Evolutionary conservation across 345 rosid species (phyloP).

Genomic region (Gossypium mustelinum): DNA sequence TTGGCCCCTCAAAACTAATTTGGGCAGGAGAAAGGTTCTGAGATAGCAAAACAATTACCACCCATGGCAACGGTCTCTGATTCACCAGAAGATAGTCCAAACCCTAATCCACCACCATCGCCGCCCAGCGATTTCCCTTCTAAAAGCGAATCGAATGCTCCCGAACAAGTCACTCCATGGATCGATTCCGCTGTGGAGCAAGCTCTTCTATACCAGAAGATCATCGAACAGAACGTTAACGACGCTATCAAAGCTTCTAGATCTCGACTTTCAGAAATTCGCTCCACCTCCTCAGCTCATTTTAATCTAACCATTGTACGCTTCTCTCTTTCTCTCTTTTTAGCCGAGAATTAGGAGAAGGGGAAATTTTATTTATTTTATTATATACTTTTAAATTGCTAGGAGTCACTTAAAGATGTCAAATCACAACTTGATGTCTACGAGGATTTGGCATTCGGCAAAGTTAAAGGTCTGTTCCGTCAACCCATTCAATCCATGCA

Average conservation of each 20-base stretch:
- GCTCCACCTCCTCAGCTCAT: slow-evolving; percentile 9
- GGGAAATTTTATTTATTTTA: not conserved
- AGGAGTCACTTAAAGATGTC: slow-evolving; percentile 56
- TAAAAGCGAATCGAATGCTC: slow-evolving; percentile 34
- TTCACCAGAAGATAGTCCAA: slow-evolving; percentile 40
- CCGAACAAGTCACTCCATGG: slow-evolving; percentile 59
- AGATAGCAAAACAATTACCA: not conserved
- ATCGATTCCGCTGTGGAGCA: slow-evolving; percentile 63
- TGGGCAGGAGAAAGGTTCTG: not conserved
- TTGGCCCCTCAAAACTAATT: not conserved
- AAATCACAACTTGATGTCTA: slow-evolving; percentile 53
- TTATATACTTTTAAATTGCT: not conserved
- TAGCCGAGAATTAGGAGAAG: not conserved
- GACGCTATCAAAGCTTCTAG: slow-evolving; percentile 8
- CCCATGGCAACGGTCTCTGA: slow-evolving; percentile 47
- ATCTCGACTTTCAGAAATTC: slow-evolving; percentile 11
- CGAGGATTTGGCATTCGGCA: slow-evolving; percentile 51
- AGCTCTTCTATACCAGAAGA: slow-evolving; percentile 52
- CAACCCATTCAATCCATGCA: not conserved
- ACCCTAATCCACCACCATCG: not conserved
- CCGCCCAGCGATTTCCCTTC: slow-evolving; percentile 20
- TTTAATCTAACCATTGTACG: slow-evolving; percentile 9
- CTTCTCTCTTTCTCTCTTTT: not conserved
- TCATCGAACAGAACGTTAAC: slow-evolving; percentile 15
- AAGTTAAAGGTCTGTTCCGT: slow-evolving; percentile 55